These are phyloP conservation scores for Cyberlindnera samutprakarnensis DNA, from an alignment of 805 yeast species.

Conservation along the genomic window DNA sequence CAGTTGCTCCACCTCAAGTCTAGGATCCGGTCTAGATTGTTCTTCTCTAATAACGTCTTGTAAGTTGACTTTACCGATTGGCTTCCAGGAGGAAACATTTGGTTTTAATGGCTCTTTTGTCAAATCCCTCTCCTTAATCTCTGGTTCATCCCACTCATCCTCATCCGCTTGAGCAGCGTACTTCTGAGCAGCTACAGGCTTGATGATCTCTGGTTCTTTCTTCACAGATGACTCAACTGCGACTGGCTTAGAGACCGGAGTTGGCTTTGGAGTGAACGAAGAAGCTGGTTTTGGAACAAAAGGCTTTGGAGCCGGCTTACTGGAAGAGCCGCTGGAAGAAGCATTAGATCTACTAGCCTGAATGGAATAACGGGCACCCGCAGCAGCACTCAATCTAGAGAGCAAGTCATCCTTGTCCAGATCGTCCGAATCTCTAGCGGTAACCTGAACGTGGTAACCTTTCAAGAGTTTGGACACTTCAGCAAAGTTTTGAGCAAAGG, in stretches of 20 bases:
- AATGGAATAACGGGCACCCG: constrained; percentile 90
- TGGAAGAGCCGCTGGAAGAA: constrained; percentile 22
- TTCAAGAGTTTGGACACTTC: constrained; percentile 60
- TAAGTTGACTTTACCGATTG: constrained; percentile 53
- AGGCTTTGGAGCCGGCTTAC: constrained; percentile 25
- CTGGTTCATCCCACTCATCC: constrained; percentile 40
- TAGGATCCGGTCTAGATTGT: constrained; percentile 35
- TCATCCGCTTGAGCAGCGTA: constrained; percentile 20
- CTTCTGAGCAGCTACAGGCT: constrained; percentile 14
- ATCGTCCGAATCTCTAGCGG: constrained; percentile 93
- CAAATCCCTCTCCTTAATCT: constrained; percentile 40
- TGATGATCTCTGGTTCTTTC: constrained; percentile 17
- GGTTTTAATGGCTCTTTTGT: constrained; percentile 37
- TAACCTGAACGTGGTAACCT: constrained; percentile 92
- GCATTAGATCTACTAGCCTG: constrained; percentile 33
- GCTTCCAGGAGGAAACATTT: constrained; percentile 45
- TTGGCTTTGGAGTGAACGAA: constrained; percentile 14
- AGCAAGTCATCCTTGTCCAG: constrained; percentile 71
- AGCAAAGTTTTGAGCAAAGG: constrained; percentile 72
- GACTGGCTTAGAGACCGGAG: neutral
- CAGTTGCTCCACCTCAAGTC: constrained; percentile 30
- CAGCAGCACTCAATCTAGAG: constrained; percentile 75
- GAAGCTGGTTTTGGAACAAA: constrained; percentile 16
- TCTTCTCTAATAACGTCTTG: constrained; percentile 36
- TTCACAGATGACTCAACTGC: constrained; percentile 11